Conservation (phyloP, 257 asterid genomes). For the Nicotiana paniculata region DNA sequence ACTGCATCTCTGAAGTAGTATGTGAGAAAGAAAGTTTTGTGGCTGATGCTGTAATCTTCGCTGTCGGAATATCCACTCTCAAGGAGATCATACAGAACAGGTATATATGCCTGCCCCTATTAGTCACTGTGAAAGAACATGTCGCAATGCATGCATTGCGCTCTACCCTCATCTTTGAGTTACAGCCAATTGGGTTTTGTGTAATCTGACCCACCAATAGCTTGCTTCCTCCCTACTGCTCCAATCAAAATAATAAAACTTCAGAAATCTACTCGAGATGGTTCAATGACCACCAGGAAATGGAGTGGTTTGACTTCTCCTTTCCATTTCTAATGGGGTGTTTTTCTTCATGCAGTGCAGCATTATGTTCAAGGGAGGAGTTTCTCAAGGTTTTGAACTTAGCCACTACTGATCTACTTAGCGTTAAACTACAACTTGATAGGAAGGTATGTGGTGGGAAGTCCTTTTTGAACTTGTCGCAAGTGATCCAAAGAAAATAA, state of each 20-base stretch:
- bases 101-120: slow-evolving; percentile 10
- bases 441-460: slow-evolving; percentile 29
- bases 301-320: background rate
- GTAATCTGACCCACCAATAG: background rate
- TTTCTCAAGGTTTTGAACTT: slow-evolving; percentile 53
- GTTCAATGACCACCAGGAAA: background rate
- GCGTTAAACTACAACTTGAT: slow-evolving; percentile 53
- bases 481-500: background rate
- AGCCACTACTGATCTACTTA: slow-evolving; percentile 47
- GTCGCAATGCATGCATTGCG: background rate
- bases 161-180: background rate
- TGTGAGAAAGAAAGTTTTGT: slow-evolving; percentile 58
- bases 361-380: slow-evolving; percentile 53
- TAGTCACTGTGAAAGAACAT: too few species aligned
- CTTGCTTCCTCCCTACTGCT: background rate
- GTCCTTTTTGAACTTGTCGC: background rate
- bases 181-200: background rate
- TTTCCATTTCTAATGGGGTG: background rate
- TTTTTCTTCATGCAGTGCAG: slow-evolving; percentile 30
- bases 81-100: slow-evolving; percentile 51
- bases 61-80: slow-evolving; percentile 55
- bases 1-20: slow-evolving; percentile 36
- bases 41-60: slow-evolving; percentile 47
- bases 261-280: background rate
- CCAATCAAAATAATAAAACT: background rate